These are phyloP conservation scores for Ceratocystis variospora DNA, from an alignment of 2,329 filamentous ascomycete genomes.

Conservation along the genomic window DNA sequence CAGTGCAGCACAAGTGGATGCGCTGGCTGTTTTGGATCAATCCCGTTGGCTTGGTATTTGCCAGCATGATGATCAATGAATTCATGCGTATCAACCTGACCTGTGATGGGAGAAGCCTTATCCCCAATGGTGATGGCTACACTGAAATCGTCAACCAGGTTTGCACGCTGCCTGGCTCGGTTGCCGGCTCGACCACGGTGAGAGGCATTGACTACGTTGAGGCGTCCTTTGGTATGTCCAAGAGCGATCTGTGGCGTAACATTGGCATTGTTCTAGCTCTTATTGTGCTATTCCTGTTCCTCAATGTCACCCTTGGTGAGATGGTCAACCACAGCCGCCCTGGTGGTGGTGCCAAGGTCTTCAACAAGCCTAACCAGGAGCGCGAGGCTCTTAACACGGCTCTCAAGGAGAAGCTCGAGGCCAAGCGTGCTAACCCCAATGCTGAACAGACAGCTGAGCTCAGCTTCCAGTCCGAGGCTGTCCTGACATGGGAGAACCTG, in stretches of 20 bases:
- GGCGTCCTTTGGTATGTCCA: conserved; percentile 52
- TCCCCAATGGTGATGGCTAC: conserved; percentile 60
- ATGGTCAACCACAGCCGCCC: conserved; percentile 57
- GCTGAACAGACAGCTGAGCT: conserved; percentile 36
- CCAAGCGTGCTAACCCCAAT: conserved; percentile 33
- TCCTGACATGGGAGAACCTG: conserved; percentile 79
- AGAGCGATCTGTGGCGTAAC: conserved; percentile 63
- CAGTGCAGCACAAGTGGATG: conserved; percentile 59
- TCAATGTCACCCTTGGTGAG: conserved; percentile 70
- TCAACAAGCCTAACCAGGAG: conserved; percentile 60
- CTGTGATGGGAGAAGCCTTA: conserved; percentile 52
- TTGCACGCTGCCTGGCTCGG: conserved; percentile 64
- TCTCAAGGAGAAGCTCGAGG: conserved; percentile 45
- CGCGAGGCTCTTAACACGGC: conserved; percentile 50
- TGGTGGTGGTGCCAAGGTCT: conserved; percentile 66
- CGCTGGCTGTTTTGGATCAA: conserved; percentile 73
- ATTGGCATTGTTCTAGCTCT: conserved; percentile 67
- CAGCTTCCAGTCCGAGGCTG: conserved; percentile 44
- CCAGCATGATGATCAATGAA: conserved; percentile 74
- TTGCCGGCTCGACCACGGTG: conserved; percentile 48
- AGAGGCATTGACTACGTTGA: conserved; percentile 56
- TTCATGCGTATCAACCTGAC: conserved; percentile 56
- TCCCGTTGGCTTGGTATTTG: conserved; percentile 59
- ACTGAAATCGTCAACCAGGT: conserved; percentile 59
- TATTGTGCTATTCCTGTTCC: conserved; percentile 58